Evolutionary conservation across 352 stramenopile genomes (phyloP).

Genomic region (Phytophthora vignae): DNA sequence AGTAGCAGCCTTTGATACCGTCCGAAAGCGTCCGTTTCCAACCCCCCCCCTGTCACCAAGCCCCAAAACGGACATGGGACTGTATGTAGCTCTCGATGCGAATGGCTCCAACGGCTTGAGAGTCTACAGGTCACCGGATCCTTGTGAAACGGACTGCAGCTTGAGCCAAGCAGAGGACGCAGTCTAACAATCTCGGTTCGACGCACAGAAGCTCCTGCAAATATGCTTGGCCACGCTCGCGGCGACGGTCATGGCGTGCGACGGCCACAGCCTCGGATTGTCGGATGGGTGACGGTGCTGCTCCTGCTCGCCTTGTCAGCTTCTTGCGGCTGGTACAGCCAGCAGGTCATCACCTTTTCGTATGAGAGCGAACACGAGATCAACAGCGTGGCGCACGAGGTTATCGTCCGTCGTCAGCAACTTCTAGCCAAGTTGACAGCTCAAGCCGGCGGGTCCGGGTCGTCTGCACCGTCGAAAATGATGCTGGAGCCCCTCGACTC

Average conservation of each 20-base stretch:
- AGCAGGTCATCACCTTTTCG: constrained; percentile 24
- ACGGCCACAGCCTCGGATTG: constrained; percentile 15
- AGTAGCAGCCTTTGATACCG: too few relatives aligned
- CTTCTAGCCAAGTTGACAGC: constrained; percentile 30
- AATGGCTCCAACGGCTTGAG: not conserved
- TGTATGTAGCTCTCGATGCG: not conserved
- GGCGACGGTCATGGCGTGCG: not conserved
- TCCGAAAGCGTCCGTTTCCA: not conserved
- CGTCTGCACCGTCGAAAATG: constrained; percentile 14
- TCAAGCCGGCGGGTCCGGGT: constrained; percentile 19
- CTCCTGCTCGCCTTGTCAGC: constrained; percentile 26
- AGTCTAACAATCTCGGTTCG: constrained; percentile 10
- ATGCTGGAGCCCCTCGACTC: constrained; percentile 5
- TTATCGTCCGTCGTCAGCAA: constrained; percentile 33
- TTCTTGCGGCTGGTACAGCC: constrained; percentile 38
- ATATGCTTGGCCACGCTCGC: constrained; percentile 24
- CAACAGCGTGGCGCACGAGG: constrained; percentile 28
- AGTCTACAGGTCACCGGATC: not conserved
- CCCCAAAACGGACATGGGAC: not conserved
- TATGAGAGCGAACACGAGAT: constrained; percentile 14
- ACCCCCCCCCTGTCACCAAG: not conserved
- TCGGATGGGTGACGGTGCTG: constrained; percentile 33
- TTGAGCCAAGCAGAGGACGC: not conserved
- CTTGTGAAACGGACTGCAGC: not conserved
- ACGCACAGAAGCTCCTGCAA: not conserved